phyloP scores from a whole-genome alignment of 345 rosid genomes.

The Pistacia vera region DNA sequence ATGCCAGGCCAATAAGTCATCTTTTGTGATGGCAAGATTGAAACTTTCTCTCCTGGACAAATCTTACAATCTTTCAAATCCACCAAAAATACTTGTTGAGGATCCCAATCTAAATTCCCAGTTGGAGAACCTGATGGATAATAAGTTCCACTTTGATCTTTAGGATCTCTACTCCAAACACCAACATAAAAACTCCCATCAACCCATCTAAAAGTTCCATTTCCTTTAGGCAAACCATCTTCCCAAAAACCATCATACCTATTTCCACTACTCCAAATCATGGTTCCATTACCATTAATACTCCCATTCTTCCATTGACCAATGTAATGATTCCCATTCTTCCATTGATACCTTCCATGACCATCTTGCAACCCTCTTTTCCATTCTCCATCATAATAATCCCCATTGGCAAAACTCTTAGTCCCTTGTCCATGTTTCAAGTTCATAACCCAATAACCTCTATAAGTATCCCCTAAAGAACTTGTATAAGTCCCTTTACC shows the following conservation, averaged over 20 bases:
- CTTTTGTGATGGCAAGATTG: constrained; percentile 84
- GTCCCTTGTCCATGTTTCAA: constrained; percentile 84
- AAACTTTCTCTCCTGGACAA: constrained; percentile 58
- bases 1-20: constrained; percentile 60
- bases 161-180: constrained; percentile 82
- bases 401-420: constrained; percentile 71
- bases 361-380: constrained; percentile 83
- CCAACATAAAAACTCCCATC: constrained; percentile 91
- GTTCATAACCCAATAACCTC: constrained; percentile 90
- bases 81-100: constrained; percentile 60
- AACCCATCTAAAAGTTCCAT: constrained; percentile 73
- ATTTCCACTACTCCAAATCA: constrained; percentile 85
- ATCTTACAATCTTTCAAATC: constrained; percentile 67
- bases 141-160: constrained; percentile 79
- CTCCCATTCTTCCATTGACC: constrained; percentile 84
- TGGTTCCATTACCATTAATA: constrained; percentile 80
- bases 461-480: constrained; percentile 64
- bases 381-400: constrained; percentile 91
- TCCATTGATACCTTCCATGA: constrained; percentile 90
- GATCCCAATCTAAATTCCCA: constrained; percentile 77
- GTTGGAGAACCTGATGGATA: constrained; percentile 60
- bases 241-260: constrained; percentile 95
- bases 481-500: constrained; percentile 90
- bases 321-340: constrained; percentile 66
- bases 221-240: constrained; percentile 83